A percentile compares a stretch with the other conserved stretches of the same genome.
Conservation (phyloP, 495 filamentous ascomycete genomes). For the Chlorociboria aeruginascens region DNA sequence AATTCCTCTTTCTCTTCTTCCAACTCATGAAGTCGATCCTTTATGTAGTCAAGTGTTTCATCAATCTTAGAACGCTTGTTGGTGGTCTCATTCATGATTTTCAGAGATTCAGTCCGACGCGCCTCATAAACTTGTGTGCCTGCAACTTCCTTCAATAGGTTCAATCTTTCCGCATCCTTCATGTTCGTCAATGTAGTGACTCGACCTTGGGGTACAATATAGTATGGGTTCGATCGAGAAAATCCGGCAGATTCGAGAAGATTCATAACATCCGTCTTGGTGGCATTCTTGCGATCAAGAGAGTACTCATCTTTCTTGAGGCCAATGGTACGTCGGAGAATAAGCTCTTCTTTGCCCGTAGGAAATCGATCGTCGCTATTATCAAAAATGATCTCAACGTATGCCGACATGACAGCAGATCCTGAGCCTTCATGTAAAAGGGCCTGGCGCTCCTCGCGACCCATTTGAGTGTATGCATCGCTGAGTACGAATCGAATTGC, state of each 20-base stretch:
- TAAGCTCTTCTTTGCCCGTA: conserved; percentile 80
- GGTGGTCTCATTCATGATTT: conserved; percentile 95
- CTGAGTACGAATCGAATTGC: conserved; percentile 97
- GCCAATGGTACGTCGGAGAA: conserved; percentile 86
- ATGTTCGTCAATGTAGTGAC: conserved; percentile 96
- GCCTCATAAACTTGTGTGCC: conserved; percentile 96
- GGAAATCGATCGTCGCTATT: conserved; percentile 95
- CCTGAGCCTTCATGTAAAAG: conserved; percentile 94
- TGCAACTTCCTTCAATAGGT: conserved; percentile 89
- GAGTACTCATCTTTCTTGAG: conserved; percentile 98
- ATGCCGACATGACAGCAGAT: conserved; percentile 96
- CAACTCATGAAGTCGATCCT: conserved; percentile 75
- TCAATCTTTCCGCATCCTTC: conserved; percentile 85
- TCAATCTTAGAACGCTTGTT: conserved; percentile 92
- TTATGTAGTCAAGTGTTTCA: conserved; percentile 80
- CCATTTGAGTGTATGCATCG: conserved; percentile 95
- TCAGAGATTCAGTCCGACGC: conserved; percentile 74
- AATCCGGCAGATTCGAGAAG: conserved; percentile 93
- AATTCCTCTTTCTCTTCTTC: conserved; percentile 97
- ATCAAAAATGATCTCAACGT: conserved; percentile 98
- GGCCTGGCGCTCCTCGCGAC: conserved; percentile 87
- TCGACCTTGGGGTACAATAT: conserved; percentile 95
- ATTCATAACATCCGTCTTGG: conserved; percentile 89
- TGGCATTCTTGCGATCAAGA: conserved; percentile 89
- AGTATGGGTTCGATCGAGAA: conserved; percentile 95